These are phyloP conservation scores for Aspergillus proliferans DNA, from an alignment of 2,329 filamentous ascomycete species.

Conservation along the genomic window DNA sequence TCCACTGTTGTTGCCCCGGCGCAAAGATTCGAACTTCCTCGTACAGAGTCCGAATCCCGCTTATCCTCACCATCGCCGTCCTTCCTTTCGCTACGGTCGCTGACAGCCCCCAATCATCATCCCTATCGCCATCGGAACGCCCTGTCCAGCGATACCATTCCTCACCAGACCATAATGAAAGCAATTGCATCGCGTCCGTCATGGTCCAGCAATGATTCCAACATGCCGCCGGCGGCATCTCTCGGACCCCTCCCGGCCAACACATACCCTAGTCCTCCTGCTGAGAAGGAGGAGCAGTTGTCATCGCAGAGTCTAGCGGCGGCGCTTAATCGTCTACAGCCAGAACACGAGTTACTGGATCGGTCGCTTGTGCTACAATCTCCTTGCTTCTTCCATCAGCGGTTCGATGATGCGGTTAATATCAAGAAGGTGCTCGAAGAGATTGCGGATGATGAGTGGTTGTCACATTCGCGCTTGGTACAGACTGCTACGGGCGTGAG, in stretches of 20 bases:
- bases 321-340: slow-evolving; percentile 48
- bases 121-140: slow-evolving; percentile 44
- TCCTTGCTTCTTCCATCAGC: slow-evolving; percentile 95
- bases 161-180: slow-evolving; percentile 77
- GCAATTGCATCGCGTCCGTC: slow-evolving; percentile 61
- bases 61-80: slow-evolving; percentile 21
- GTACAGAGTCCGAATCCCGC: slow-evolving; percentile 18
- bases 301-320: slow-evolving; percentile 57
- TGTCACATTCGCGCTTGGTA: slow-evolving; percentile 89
- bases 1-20: slow-evolving; percentile 1
- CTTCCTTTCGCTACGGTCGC: slow-evolving; percentile 29
- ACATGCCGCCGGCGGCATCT: slow-evolving; percentile 58
- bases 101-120: slow-evolving; percentile 5
- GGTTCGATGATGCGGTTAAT: slow-evolving; percentile 93
- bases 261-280: slow-evolving; percentile 15
- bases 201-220: slow-evolving; percentile 48
- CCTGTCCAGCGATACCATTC: slow-evolving; percentile 60
- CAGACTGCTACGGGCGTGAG: slow-evolving; percentile 93
- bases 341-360: slow-evolving; percentile 35
- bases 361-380: slow-evolving; percentile 66
- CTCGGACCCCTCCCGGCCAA: slow-evolving; percentile 52
- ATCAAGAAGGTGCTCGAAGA: slow-evolving; percentile 93
- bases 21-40: slow-evolving; percentile 13
- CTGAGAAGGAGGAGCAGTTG: slow-evolving; percentile 28
- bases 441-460: slow-evolving; percentile 76